phyloP scores from a whole-genome alignment of 305 asterid species.

The Salvia sclarea region DNA sequence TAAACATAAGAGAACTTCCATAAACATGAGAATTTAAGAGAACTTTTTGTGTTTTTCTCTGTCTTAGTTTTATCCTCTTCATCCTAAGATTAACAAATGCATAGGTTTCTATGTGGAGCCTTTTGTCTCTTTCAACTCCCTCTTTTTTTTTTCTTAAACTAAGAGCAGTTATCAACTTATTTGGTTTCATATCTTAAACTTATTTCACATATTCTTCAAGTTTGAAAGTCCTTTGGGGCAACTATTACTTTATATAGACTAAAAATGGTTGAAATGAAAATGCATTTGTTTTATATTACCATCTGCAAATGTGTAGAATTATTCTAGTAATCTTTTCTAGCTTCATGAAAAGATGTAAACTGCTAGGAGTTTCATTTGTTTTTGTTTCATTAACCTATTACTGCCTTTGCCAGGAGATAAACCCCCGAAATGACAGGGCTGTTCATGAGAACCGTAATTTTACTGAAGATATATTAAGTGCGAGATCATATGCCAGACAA shows the following conservation, averaged over 20 bases:
- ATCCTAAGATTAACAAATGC: not conserved
- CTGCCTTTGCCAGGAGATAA: conserved; percentile 53
- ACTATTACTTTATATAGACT: not conserved
- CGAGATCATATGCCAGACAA: conserved; percentile 54
- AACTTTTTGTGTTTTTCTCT: not conserved
- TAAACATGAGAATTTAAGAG: not conserved
- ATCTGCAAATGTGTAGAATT: not conserved
- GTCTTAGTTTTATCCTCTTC: not conserved
- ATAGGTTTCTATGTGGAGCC: not conserved
- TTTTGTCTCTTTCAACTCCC: not conserved
- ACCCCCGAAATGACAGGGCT: conserved; percentile 39
- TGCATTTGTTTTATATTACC: not conserved
- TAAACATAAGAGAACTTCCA: not conserved
- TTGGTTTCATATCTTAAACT: not conserved
- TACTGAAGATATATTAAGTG: conserved; percentile 44
- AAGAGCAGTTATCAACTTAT: not conserved
- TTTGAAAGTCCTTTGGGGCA: not conserved
- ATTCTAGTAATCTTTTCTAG: not conserved
- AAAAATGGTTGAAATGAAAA: not conserved
- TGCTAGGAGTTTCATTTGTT: not conserved
- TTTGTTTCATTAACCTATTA: not conserved
- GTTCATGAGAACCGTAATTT: conserved; percentile 38
- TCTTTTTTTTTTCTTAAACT: not conserved
- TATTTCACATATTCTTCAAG: not conserved
- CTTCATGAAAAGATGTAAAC: not conserved